Evolutionary conservation across 2,329 filamentous ascomycete genomes (phyloP).

Genomic region (Fusarium setosum): DNA sequence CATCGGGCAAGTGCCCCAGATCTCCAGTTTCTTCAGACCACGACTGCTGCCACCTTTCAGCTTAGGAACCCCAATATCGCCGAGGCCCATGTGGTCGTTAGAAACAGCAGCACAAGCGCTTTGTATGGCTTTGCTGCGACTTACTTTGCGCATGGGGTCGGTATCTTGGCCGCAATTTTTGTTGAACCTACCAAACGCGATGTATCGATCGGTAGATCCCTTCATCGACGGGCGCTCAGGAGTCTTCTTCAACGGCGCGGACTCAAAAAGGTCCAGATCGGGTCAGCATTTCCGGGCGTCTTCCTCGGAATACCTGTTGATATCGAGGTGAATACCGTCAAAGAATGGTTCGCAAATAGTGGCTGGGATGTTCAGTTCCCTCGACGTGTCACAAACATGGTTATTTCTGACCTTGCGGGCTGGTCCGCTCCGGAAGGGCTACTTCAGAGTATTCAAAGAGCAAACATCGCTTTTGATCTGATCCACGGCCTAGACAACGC

Average conservation of each 20-base stretch:
- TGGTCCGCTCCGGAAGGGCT: conserved; percentile 85
- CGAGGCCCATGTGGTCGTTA: conserved; percentile 90
- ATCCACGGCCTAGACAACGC: conserved; percentile 84
- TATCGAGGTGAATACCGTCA: conserved; percentile 57
- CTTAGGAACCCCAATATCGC: conserved; percentile 76
- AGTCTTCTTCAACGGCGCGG: conserved; percentile 76
- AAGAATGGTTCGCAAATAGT: conserved; percentile 88
- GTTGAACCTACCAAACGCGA: conserved; percentile 89
- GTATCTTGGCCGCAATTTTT: conserved; percentile 86
- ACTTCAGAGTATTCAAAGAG: conserved; percentile 76
- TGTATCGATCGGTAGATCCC: conserved; percentile 88
- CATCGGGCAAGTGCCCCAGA: conserved; percentile 74
- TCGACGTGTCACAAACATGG: conserved; percentile 72
- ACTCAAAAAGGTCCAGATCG: conserved; percentile 84
- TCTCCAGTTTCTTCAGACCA: conserved; percentile 75
- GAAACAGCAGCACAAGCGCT: conserved; percentile 91
- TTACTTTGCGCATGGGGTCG: conserved; percentile 79
- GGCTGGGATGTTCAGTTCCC: conserved; percentile 83
- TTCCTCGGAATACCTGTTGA: conserved; percentile 83
- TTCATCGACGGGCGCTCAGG: conserved; percentile 87
- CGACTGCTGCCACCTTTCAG: conserved; percentile 80
- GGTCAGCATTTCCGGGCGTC: conserved; percentile 83
- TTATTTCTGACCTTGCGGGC: conserved; percentile 75
- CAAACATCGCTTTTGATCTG: conserved; percentile 83
- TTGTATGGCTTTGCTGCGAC: conserved; percentile 94